Percentiles rank a stretch among this genome's conserved stretches.
These are phyloP conservation scores for Talaromyces sp. DNA, from an alignment of 2,329 filamentous ascomycete genomes.

Conservation along the genomic window DNA sequence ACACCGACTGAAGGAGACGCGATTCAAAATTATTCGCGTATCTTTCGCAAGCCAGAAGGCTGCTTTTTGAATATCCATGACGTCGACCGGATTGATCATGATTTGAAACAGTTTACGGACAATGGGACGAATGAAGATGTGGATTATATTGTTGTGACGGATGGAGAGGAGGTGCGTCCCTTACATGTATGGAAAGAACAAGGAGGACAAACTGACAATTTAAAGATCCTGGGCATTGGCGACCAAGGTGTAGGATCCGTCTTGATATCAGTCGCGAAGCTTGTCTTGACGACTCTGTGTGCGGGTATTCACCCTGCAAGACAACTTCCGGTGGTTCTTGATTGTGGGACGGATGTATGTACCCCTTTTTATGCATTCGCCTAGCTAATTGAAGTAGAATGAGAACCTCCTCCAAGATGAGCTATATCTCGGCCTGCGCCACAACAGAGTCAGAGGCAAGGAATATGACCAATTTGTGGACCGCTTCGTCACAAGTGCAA, in stretches of 20 bases:
- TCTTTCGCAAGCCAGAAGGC: conserved; percentile 77
- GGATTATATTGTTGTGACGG: conserved; percentile 84
- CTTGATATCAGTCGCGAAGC: conserved; percentile 79
- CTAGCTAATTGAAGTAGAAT: conserved; percentile 50
- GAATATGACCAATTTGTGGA: conserved; percentile 76
- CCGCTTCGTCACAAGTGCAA: conserved; percentile 66
- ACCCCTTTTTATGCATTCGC: not conserved
- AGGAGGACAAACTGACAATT: too few species aligned
- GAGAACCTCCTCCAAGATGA: conserved; percentile 70
- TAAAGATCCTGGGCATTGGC: conserved; percentile 77
- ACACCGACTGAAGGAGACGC: conserved; percentile 88
- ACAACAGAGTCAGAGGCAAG: conserved; percentile 66
- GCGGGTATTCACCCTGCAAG: conserved; percentile 81
- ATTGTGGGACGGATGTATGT: conserved; percentile 73
- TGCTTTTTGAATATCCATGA: conserved; percentile 77
- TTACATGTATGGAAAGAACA: not conserved
- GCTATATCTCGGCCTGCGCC: conserved; percentile 72
- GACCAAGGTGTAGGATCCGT: conserved; percentile 86
- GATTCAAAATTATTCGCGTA: conserved; percentile 75
- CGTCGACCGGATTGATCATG: conserved; percentile 62
- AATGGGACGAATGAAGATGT: conserved; percentile 72
- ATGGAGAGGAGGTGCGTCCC: conserved; percentile 53
- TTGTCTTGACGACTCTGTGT: conserved; percentile 78
- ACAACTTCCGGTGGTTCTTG: conserved; percentile 76
- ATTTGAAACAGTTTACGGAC: conserved; percentile 54